Conservation (phyloP, 805 yeast genomes). For the Myxozyma sirexii region DNA sequence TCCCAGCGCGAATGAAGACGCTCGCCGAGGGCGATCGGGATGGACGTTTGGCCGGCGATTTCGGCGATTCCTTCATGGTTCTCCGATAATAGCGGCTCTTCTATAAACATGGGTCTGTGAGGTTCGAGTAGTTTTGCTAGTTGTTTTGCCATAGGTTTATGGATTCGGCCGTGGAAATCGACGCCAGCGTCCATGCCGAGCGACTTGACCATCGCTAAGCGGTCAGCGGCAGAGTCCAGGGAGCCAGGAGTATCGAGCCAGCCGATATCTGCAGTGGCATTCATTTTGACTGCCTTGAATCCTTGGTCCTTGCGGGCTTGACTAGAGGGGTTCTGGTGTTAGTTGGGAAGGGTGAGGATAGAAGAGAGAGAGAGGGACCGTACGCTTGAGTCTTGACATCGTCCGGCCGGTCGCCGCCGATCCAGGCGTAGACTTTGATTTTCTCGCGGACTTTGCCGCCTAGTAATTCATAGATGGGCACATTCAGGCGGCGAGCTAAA, state of each 20-base stretch:
- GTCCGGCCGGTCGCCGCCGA: conserved; percentile 41
- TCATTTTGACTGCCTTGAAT: conserved; percentile 43
- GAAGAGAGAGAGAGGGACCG: background rate
- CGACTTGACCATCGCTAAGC: conserved; percentile 36
- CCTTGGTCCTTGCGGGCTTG: conserved; percentile 40
- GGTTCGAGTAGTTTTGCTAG: conserved; percentile 39
- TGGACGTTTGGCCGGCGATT: conserved; percentile 35
- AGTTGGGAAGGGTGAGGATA: background rate
- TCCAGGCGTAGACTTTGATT: conserved; percentile 42
- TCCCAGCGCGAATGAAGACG: conserved; percentile 39
- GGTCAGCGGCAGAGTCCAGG: conserved; percentile 39
- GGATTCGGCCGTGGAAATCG: conserved; percentile 43
- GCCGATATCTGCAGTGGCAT: conserved; percentile 39
- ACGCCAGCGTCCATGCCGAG: conserved; percentile 41
- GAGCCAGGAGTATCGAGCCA: conserved; percentile 39
- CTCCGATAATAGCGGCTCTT: conserved; percentile 41
- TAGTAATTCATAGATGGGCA: conserved; percentile 40
- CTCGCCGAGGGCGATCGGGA: conserved; percentile 41
- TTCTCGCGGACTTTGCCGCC: conserved; percentile 42
- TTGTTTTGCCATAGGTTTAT: conserved; percentile 42
- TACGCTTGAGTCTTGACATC: conserved; percentile 39
- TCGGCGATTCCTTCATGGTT: conserved; percentile 37
- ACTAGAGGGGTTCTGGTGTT: background rate
- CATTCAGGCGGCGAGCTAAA: conserved; percentile 37
- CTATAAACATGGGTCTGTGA: conserved; percentile 39